Evolutionary conservation across 805 yeast genomes (phyloP).

Genomic region (Metschnikowia sp.): DNA sequence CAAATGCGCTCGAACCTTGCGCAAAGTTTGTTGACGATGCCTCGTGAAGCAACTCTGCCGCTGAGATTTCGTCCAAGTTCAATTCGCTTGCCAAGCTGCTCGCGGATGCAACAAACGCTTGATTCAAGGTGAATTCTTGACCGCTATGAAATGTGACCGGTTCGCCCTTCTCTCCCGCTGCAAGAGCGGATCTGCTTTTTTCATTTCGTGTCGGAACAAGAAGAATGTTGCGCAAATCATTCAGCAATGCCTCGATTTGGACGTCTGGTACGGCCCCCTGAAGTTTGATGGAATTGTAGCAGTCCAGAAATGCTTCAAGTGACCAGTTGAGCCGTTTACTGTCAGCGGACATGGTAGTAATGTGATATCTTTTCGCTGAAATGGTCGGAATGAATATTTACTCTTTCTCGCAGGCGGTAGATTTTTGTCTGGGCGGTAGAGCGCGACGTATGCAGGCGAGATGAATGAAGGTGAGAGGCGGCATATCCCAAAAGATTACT

Average conservation of each 20-base stretch:
- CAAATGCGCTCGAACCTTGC: slow-evolving; percentile 50
- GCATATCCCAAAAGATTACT: no score
- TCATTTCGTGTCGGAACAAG: slow-evolving; percentile 34
- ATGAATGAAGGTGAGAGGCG: neutral
- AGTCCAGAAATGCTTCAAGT: slow-evolving; percentile 11
- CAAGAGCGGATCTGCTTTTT: slow-evolving; percentile 13
- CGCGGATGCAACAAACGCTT: slow-evolving; percentile 60
- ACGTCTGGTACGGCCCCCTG: slow-evolving; percentile 5
- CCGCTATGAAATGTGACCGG: slow-evolving; percentile 50
- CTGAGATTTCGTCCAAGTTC: slow-evolving; percentile 65
- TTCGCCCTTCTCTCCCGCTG: slow-evolving; percentile 12
- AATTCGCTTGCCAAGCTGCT: slow-evolving; percentile 52
- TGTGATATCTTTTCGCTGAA: neutral
- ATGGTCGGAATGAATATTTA: neutral
- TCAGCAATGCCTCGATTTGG: slow-evolving; percentile 14
- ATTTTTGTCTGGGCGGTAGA: neutral
- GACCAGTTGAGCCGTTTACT: slow-evolving; percentile 12
- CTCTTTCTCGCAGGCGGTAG: slow-evolving; percentile 4
- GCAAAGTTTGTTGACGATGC: slow-evolving; percentile 38
- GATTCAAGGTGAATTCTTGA: slow-evolving; percentile 58
- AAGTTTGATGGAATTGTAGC: slow-evolving; percentile 15
- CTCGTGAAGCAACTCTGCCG: slow-evolving; percentile 63
- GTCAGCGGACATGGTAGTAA: neutral
- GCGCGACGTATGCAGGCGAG: neutral
- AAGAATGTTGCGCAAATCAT: slow-evolving; percentile 32